Evolutionary conservation across 2,329 filamentous ascomycete genomes (phyloP), one percentile per base, ranked within the genome.

Genomic region (Pseudogymnoascus sp.): DNA sequence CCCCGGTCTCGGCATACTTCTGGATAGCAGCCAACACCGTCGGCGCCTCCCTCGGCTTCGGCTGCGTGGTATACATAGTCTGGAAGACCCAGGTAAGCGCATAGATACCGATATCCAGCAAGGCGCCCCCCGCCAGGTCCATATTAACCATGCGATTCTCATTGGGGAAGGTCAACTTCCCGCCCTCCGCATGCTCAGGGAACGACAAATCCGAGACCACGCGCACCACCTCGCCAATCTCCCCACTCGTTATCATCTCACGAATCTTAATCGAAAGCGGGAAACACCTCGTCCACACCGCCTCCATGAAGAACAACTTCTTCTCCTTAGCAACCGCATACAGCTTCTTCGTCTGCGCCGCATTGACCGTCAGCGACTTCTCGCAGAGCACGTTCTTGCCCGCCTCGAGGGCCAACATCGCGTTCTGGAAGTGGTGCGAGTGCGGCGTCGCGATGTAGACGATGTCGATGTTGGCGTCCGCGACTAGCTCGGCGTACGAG

Each of bases 361-460:
- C 86, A 69, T 89, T 89, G 55, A 87, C 84, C 0, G 87, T 89
- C 67, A 90, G 86, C 0, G 87, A 81, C 73, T 90, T 90, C 73
- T 89, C 87, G 71, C 86, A 89, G 2, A 89, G 78, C 13, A 89
- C 85, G 67, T 87, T 77, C 74, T 89, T 89, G 36, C 85, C 85
- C 1, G 84, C 84, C 61, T 85, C 79, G 21, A 90, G 76, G 42
- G 80, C 82, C 3, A 89, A 78, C 77, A 85, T 83, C 25, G 80
- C 80, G 71, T 89, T 87, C 69, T 88, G 86, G 73, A 86, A 89
- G 74, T 89, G 87, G 70, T 89, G 87, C 25, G 84, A 87, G 73
- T 89, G 87, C 4, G 87, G 87, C 3, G 87, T 89, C 4, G 86
- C 87, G 63, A 89, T 78, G 71, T 89, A 90, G 69, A 89, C 76